Conservation (phyloP, 2,329 filamentous ascomycete species). For the Ceratocystis cubensis region DNA sequence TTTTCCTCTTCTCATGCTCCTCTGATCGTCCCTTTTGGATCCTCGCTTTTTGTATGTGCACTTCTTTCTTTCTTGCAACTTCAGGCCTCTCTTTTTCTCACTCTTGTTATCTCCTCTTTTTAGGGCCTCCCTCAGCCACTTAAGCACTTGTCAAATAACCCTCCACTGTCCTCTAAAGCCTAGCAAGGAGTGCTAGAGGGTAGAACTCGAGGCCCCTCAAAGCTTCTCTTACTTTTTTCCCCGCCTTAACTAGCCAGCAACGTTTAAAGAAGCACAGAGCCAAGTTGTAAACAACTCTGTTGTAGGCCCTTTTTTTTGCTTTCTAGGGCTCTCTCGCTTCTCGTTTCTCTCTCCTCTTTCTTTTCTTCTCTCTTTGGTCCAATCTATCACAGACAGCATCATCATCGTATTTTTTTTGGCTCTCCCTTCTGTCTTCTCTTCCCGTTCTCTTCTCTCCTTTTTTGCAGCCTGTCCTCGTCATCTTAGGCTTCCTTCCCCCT, state of each 20-base stretch:
- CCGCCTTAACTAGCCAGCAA: too few species aligned
- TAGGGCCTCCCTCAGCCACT: background rate
- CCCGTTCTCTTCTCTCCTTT: background rate
- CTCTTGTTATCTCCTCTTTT: background rate
- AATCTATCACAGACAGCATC: too few species aligned
- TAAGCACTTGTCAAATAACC: background rate
- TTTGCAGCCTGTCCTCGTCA: background rate
- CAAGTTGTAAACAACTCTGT: background rate
- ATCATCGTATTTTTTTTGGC: background rate
- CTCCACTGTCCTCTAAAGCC: too few species aligned
- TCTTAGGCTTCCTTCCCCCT: background rate
- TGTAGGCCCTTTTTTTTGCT: background rate
- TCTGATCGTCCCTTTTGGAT: background rate
- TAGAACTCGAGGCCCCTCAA: too few species aligned
- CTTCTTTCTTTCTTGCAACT: background rate
- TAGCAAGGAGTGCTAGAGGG: too few species aligned
- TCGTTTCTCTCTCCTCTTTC: background rate
- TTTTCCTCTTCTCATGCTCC: background rate
- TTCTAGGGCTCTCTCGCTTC: background rate
- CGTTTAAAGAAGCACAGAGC: too few species aligned
- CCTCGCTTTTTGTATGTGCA: background rate
- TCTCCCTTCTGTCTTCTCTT: background rate
- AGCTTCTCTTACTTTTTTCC: too few species aligned
- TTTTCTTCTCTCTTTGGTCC: background rate
- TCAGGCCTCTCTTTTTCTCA: slow-evolving; percentile 7